Base-by-base conservation (phyloP, 2,329 filamentous ascomycete genomes). In the Paecilomyces variotii region DNA sequence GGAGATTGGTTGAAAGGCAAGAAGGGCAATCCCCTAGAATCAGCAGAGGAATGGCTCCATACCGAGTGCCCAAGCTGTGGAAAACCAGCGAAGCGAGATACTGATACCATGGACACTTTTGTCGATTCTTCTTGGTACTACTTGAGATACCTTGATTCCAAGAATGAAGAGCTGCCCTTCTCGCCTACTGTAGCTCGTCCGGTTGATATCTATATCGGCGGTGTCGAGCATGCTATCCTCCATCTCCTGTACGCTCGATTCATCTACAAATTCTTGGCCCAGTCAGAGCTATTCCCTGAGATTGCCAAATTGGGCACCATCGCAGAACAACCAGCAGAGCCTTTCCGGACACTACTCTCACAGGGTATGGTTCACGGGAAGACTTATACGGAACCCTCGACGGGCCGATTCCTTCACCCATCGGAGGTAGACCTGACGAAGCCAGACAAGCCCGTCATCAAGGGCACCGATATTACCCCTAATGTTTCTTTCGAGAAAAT, bases 71-170 rank as follows among this genome's bases (percentile, higher is more conserved):
- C 91, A 24, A 74, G 67, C 54, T 96, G 91, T 67, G 77, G 82
- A 14, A 80, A 82, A 1, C 75, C 84, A 26, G 91, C 90, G 5
- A 88, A 85, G 70, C 83, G 91, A 62, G 91, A 96, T 63, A 96
- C 91, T 0, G 91, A 96, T 71, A 96, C 91, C 2, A 96, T 96
- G 91, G 91, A 96, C 72, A 96, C 91, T 0, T 96, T 96, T 74
- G 91, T 96, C 61, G 91, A 96, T 74, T 96, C 91, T 1, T 95
- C 91, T 57, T 96, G 91, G 91, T 96, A 96, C 73, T 96, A 87
- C 68, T 85, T 92, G 75, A 84, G 90, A 11, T 96, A 91, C 66
- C 75, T 87, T 28, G 90, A 95, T 66, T 79, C 88, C 0, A 78
- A 85, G 19, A 92, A 94, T 64, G 64, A 78, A 12, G 68, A 80